Evolutionary conservation across 306 rosid species (phyloP).

Genomic region (Gastrolobium villosum): DNA sequence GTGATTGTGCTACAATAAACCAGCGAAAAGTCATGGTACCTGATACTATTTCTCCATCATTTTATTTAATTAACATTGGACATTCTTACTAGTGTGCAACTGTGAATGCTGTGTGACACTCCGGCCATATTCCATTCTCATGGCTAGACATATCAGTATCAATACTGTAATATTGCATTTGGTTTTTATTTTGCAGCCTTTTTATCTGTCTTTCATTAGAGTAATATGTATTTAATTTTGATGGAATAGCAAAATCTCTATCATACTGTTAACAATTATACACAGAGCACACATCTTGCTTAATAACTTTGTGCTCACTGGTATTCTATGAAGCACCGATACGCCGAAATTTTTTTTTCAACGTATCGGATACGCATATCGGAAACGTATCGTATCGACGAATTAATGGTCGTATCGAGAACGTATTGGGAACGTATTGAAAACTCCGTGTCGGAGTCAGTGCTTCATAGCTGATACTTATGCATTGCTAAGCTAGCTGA

Average conservation of each 20-base stretch:
- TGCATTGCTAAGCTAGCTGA: conserved; percentile 22
- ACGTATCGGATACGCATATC: too few relatives aligned
- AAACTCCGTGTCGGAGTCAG: too few relatives aligned
- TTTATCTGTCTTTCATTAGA: conserved; percentile 4
- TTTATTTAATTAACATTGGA: conserved; percentile 25
- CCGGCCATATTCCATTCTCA: conserved; percentile 34
- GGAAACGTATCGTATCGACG: too few relatives aligned
- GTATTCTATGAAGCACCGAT: too few relatives aligned
- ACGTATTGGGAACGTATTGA: too few relatives aligned
- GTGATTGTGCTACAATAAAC: conserved; percentile 96
- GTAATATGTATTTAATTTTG: conserved; percentile 19
- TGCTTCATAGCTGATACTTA: too few relatives aligned
- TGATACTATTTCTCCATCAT: conserved; percentile 37
- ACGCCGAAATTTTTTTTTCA: too few relatives aligned
- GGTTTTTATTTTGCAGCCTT: conserved; percentile 7
- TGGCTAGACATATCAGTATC: not conserved
- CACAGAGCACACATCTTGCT: not conserved
- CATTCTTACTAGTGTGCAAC: conserved; percentile 14
- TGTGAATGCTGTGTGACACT: not conserved
- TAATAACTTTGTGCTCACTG: conserved; percentile 13
- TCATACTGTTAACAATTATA: conserved; percentile 7
- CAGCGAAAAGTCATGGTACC: conserved; percentile 96
- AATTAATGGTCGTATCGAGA: too few relatives aligned
- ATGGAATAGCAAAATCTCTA: conserved; percentile 9
- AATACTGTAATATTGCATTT: not conserved